Percentiles rank a stretch among this genome's conserved stretches.
Evolutionary conservation across 2,329 filamentous ascomycete species (phyloP).

Genomic region (Alternaria tenuissima): DNA sequence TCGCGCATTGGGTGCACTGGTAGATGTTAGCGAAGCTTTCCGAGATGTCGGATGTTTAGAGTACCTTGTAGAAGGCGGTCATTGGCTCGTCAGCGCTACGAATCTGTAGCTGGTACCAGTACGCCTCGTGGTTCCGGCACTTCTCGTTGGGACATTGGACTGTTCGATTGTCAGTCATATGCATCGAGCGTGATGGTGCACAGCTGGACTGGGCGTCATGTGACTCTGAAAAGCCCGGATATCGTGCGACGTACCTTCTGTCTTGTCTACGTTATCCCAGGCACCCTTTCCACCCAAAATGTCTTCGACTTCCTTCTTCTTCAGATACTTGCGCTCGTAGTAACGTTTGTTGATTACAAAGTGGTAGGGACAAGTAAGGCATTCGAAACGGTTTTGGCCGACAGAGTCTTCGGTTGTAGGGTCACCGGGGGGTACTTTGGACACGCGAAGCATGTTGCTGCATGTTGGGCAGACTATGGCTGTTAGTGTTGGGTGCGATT

Average conservation of each 20-base stretch:
- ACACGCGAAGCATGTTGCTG: slow-evolving; percentile 83
- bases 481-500: neutral
- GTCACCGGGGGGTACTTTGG: slow-evolving; percentile 53
- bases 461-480: slow-evolving; percentile 77
- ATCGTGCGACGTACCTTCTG: slow-evolving; percentile 58
- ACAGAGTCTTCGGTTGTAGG: slow-evolving; percentile 49
- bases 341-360: slow-evolving; percentile 80
- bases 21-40: slow-evolving; percentile 9
- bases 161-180: slow-evolving; percentile 36
- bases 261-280: slow-evolving; percentile 92
- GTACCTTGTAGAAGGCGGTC: slow-evolving; percentile 92
- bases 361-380: slow-evolving; percentile 93
- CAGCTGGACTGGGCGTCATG: neutral
- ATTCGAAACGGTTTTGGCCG: slow-evolving; percentile 83
- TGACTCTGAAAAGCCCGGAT: no score
- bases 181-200: neutral
- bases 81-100: slow-evolving; percentile 98
- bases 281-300: slow-evolving; percentile 88
- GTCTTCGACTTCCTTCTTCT: slow-evolving; percentile 86
- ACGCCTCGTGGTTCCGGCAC: slow-evolving; percentile 85
- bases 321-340: slow-evolving; percentile 81
- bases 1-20: slow-evolving; percentile 54
- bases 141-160: slow-evolving; percentile 83
- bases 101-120: slow-evolving; percentile 97
- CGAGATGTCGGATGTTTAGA: neutral